Base-by-base conservation (phyloP, 2,329 filamentous ascomycete species). In the Aspergillus japonicus region DNA sequence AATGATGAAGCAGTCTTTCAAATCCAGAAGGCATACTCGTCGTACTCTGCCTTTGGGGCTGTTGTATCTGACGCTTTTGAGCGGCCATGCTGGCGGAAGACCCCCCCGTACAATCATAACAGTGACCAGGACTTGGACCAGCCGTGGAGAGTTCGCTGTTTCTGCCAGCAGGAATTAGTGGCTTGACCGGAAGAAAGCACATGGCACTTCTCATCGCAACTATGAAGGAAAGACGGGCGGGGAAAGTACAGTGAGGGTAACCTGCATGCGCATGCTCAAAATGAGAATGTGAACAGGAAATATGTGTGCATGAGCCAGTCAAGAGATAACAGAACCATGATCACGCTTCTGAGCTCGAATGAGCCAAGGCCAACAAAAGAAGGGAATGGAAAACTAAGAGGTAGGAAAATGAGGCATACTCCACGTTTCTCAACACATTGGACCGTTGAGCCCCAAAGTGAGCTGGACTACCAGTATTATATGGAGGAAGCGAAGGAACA, bases 1-100 rank as follows among this genome's bases (percentile, higher is more conserved):
- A 64, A 31, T 73, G 75, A 52, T 77, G 70, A 23, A 77, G 69
- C 31, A 77, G 65, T 31, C 70, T 73, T 56, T 73, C 73, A 54
- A 78, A 76, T 23, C 75, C 75, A 19, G 70, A 68, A 16, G 75
- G 74, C 60, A 75, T 69, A 39, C 72, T 67, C 53, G 70, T 64
- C 47, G 57, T 62, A n/a, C 60, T 47, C 42, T 62, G 61, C 12
- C 62, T 62, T 54, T 63, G 61, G 14, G 39, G 56, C 23, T 62
- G 62, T 54, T 67, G 64, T 6, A 62, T 52, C 29, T 57, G 56
- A 35, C 66, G 59, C 50, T 62, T 64, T 47, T 63, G 26, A 11
- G 55, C 47, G 16, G 57, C 50, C 8, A 59, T 49, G 48, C 56
- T 61, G 50, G 60, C 54, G 24, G 61, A n/a, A 31, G 66, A 67